Evolutionary conservation across 208 protist genomes (phyloP).

Genomic region (Leishmania amazonensis): DNA sequence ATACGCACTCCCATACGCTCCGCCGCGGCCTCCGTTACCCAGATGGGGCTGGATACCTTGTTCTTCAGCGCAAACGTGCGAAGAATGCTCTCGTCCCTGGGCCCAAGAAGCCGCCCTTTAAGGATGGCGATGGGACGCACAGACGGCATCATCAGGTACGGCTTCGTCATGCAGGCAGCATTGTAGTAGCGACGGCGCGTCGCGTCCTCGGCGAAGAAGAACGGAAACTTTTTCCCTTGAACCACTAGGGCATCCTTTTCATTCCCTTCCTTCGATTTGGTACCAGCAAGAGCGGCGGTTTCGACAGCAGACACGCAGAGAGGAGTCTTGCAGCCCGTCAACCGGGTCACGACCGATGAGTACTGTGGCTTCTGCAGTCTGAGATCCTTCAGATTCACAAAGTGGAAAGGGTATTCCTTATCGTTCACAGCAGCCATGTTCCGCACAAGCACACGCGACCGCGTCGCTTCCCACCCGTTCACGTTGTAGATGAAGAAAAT

Average conservation of each 20-base stretch:
- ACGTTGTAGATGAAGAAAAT: slow-evolving; percentile 83
- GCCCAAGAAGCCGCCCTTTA: slow-evolving; percentile 77
- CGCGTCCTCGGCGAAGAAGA: slow-evolving; percentile 86
- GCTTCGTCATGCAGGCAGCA: slow-evolving; percentile 68
- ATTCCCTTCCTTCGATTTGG: slow-evolving; percentile 3
- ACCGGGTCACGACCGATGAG: slow-evolving; percentile 18
- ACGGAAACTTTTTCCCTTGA: slow-evolving; percentile 12
- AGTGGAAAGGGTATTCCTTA: slow-evolving; percentile 73
- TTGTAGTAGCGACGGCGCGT: slow-evolving; percentile 90
- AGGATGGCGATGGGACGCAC: slow-evolving; percentile 81
- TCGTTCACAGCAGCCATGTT: slow-evolving; percentile 85
- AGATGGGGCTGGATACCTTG: slow-evolving; percentile 89
- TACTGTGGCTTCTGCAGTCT: slow-evolving; percentile 60
- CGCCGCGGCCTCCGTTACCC: slow-evolving; percentile 67
- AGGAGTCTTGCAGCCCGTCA: slow-evolving; percentile 29
- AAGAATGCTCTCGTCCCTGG: slow-evolving; percentile 77
- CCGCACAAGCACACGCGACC: slow-evolving; percentile 79
- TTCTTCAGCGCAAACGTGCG: slow-evolving; percentile 77
- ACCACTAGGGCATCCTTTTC: slow-evolving; percentile 4
- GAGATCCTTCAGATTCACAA: slow-evolving; percentile 86
- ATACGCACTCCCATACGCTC: slow-evolving; percentile 71
- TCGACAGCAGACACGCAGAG: slow-evolving; percentile 35
- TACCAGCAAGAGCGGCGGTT: neutral
- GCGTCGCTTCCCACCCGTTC: slow-evolving; percentile 88
- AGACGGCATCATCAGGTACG: slow-evolving; percentile 76